Evolutionary conservation across 495 filamentous ascomycete genomes (phyloP), one percentile per base, ranked within the genome.

Genomic region (Collariella sp.): DNA sequence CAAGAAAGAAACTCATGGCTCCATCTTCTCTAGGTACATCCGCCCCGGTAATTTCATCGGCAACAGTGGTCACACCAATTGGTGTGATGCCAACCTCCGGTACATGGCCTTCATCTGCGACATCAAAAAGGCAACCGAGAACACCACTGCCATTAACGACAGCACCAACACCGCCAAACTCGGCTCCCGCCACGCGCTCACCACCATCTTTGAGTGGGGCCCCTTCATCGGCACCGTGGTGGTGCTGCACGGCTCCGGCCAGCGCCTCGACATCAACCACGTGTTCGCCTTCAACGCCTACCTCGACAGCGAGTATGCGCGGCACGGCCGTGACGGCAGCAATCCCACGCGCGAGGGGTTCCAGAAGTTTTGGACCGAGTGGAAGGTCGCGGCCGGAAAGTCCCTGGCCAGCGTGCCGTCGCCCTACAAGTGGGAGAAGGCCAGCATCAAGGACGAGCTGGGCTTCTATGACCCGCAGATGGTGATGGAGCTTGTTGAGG

Each of bases 401-500:
- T 0, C 33, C 9, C 11, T 38, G 16, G 3, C 12, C 18, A 18
- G 29, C 22, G 23, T 47, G 43, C 34, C 43, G 46, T 55, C 38
- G 24, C 53, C 53, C 11, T 55, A 49, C 31, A 20, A 38, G 39
- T 50, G 19, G 45, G 53, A 55, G 38, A 50, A 33, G 24, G 7
- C 13, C 2, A 10, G 10, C 5, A 2, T 26, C 24, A n/a, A 26
- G 16, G 46, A 55, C 22, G 16, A 9, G 29, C 20, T 55, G 2
- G 53, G 45, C 10, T 0, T 9, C 20, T 44, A 11, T 26, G 1
- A 43, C 19, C 45, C 46, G 12, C 20, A 15, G 18, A 3, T 49
- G 12, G 26, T 55, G 12, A 44, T 16, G 29, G 7, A 36, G 9
- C 11, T 7, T 5, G 18, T 49, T 16, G n/a, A 3, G n/a, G 2